A percentile compares a stretch with the other conserved stretches of the same genome.
phyloP scores from a whole-genome alignment of 2,329 filamentous ascomycete species.

The Helotiales sp. region DNA sequence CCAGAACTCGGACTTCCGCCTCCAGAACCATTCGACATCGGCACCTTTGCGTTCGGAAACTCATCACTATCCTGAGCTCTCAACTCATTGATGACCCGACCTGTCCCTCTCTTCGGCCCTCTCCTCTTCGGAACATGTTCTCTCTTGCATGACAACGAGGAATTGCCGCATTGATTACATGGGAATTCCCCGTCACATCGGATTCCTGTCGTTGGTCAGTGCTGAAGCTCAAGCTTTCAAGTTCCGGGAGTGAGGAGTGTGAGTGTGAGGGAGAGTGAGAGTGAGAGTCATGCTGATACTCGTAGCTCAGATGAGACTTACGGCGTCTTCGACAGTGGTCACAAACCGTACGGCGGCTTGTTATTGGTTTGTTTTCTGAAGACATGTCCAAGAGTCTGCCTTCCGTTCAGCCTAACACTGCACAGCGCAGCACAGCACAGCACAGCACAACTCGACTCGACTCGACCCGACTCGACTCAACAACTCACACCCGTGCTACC shows the following conservation, averaged over 20 bases:
- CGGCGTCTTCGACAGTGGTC: constrained; percentile 52
- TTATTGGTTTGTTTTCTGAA: constrained; percentile 35
- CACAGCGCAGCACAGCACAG: background rate
- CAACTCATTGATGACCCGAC: constrained; percentile 66
- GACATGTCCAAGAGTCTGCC: constrained; percentile 35
- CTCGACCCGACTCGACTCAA: background rate
- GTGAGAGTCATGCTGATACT: background rate
- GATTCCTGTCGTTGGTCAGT: constrained; percentile 46
- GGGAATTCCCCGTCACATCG: constrained; percentile 54
- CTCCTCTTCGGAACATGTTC: constrained; percentile 69
- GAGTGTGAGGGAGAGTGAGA: background rate
- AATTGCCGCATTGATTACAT: constrained; percentile 65
- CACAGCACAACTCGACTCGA: background rate
- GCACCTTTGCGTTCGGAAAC: constrained; percentile 37
- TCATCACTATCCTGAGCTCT: constrained; percentile 54
- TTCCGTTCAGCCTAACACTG: background rate
- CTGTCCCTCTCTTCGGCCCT: constrained; percentile 65
- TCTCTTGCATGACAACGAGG: constrained; percentile 65
- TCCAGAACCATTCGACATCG: constrained; percentile 40
- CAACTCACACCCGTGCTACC: constrained; percentile 12
- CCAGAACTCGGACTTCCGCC: constrained; percentile 31
- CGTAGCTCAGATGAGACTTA: constrained; percentile 39
- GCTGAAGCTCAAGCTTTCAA: constrained; percentile 25
- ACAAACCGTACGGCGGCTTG: constrained; percentile 47
- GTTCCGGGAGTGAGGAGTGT: background rate